A percentile compares a stretch with the other conserved stretches of the same genome.
phyloP scores from a whole-genome alignment of 305 asterid genomes.

The Solanum hybrid region DNA sequence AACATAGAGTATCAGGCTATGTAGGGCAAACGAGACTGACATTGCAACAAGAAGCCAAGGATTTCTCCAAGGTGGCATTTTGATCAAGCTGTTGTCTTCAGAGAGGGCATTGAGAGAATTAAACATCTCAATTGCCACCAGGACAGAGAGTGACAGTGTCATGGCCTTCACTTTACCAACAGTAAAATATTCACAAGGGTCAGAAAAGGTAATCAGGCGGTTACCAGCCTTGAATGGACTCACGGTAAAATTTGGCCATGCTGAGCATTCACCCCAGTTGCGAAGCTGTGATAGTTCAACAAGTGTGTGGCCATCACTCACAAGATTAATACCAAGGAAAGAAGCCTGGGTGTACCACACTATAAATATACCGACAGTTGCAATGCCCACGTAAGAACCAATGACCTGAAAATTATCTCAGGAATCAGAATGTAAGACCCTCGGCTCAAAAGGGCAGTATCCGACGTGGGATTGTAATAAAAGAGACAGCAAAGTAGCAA shows the following conservation, averaged over 20 bases:
- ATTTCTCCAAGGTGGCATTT: conserved; percentile 94
- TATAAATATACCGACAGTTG: conserved; percentile 80
- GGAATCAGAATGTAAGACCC: background rate
- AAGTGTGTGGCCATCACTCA: conserved; percentile 68
- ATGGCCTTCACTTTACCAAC: conserved; percentile 78
- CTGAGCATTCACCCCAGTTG: conserved; percentile 82
- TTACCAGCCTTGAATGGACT: conserved; percentile 63
- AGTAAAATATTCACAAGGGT: conserved; percentile 77
- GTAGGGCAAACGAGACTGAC: conserved; percentile 60
- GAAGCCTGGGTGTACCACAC: conserved; percentile 85
- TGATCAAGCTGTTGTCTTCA: conserved; percentile 73
- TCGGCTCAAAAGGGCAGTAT: background rate
- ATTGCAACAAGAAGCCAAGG: conserved; percentile 86
- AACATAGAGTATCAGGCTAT: conserved; percentile 68
- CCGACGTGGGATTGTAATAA: background rate
- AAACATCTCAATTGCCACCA: conserved; percentile 87
- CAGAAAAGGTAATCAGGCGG: conserved; percentile 39
- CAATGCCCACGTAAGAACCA: conserved; percentile 80
- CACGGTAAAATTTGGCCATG: conserved; percentile 66
- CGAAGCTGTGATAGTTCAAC: conserved; percentile 69
- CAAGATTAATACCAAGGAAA: conserved; percentile 58
- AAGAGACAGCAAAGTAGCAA: background rate
- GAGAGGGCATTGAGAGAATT: conserved; percentile 89
- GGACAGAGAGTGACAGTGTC: conserved; percentile 79
- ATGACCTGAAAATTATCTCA: conserved; percentile 47